Conservation (phyloP, 2,329 filamentous ascomycete genomes). For the Claviceps sp. region DNA sequence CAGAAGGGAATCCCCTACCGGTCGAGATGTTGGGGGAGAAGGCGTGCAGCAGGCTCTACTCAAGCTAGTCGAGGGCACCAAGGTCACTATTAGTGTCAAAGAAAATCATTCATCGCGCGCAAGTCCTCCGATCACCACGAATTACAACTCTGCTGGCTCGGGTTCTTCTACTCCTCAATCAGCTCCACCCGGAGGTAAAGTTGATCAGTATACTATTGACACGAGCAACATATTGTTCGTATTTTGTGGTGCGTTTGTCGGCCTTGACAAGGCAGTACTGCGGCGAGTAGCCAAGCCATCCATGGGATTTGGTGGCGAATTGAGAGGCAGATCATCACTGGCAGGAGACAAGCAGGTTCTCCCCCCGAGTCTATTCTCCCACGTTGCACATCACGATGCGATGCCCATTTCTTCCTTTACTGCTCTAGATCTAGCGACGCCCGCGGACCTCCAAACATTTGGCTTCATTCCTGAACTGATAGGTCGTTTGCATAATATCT, state of each 20-base stretch:
- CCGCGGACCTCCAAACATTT: constrained; percentile 66
- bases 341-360: constrained; percentile 42
- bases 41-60: constrained; percentile 91
- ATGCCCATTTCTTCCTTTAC: constrained; percentile 30
- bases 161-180: constrained; percentile 33
- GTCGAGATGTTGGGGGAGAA: constrained; percentile 89
- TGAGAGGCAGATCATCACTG: constrained; percentile 44
- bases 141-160: constrained; percentile 31
- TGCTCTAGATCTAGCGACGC: constrained; percentile 58
- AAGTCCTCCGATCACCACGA: constrained; percentile 37
- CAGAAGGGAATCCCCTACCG: constrained; percentile 71
- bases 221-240: constrained; percentile 97
- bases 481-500: constrained; percentile 84
- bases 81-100: constrained; percentile 83
- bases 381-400: constrained; percentile 40
- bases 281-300: constrained; percentile 74
- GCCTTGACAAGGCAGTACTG: constrained; percentile 74
- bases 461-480: constrained; percentile 93
- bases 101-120: constrained; percentile 49
- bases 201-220: constrained; percentile 60
- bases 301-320: constrained; percentile 81
- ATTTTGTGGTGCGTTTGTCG: constrained; percentile 89
- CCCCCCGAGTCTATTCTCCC: constrained; percentile 45
- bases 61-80: constrained; percentile 93
- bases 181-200: constrained; percentile 33